A percentile compares a stretch with the other conserved stretches of the same genome.
Evolutionary conservation across 129 eudicot species (phyloP).

Genomic region (Calendula officinalis): DNA sequence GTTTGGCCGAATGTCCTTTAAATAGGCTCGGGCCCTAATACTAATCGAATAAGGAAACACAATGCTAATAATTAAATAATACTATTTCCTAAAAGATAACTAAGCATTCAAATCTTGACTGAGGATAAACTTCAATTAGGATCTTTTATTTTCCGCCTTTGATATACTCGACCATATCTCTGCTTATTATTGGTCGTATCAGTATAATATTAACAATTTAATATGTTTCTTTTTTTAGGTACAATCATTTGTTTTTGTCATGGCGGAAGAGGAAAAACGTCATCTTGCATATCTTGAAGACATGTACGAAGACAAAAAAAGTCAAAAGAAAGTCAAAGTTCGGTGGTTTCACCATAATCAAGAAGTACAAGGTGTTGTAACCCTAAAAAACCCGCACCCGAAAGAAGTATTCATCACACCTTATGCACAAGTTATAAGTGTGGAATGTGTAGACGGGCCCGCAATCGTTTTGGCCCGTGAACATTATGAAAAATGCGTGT

Average conservation of each 20-base stretch:
- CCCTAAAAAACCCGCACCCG: constrained; percentile 74
- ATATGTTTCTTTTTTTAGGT: constrained; percentile 46
- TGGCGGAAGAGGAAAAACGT: constrained; percentile 87
- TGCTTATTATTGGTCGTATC: too few species aligned
- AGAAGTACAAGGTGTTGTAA: constrained; percentile 71
- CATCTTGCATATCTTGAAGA: constrained; percentile 94
- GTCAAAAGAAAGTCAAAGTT: constrained; percentile 95
- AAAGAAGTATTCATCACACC: constrained; percentile 96
- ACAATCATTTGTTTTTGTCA: constrained; percentile 89
- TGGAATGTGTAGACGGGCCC: constrained; percentile 94
- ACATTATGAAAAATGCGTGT: constrained; percentile 71
- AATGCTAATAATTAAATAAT: too few species aligned
- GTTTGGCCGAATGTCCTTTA: too few species aligned
- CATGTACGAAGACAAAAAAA: constrained; percentile 89
- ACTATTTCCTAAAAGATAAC: too few species aligned
- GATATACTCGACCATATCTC: too few species aligned
- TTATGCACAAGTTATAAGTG: constrained; percentile 91
- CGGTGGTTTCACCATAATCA: constrained; percentile 93
- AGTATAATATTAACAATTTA: too few species aligned
- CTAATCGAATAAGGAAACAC: too few species aligned
- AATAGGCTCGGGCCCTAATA: too few species aligned
- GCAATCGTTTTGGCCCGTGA: constrained; percentile 83
- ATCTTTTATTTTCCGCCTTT: too few species aligned
- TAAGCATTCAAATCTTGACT: too few species aligned
- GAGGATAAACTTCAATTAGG: too few species aligned